phyloP scores from a whole-genome alignment of 2,329 filamentous ascomycete species.

The Trichophyton benhamiae region DNA sequence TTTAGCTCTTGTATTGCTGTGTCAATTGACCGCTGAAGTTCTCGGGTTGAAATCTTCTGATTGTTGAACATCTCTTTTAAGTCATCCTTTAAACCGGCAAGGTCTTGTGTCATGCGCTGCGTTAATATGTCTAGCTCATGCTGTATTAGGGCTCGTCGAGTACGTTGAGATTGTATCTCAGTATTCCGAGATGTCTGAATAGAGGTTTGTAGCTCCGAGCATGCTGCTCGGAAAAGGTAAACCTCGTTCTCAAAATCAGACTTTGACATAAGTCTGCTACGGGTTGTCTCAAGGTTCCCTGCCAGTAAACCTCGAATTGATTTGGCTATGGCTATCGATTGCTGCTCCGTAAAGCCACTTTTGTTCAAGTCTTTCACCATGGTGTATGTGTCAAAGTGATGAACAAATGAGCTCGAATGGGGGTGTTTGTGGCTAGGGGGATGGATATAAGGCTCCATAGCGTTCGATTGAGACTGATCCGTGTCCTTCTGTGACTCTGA shows the following conservation, averaged over 20 bases:
- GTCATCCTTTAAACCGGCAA: constrained; percentile 70
- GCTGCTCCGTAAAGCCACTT: constrained; percentile 58
- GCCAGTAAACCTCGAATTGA: constrained; percentile 66
- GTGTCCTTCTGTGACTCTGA: neutral
- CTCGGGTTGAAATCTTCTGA: constrained; percentile 78
- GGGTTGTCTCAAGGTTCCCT: constrained; percentile 68
- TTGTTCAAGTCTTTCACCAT: constrained; percentile 67
- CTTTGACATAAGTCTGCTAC: constrained; percentile 70
- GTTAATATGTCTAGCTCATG: constrained; percentile 89
- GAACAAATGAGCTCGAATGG: constrained; percentile 53
- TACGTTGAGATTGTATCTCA: constrained; percentile 67
- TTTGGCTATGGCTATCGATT: constrained; percentile 85
- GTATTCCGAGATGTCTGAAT: constrained; percentile 64
- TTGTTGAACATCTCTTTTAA: constrained; percentile 96
- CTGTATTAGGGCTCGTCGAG: constrained; percentile 73
- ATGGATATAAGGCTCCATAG: neutral
- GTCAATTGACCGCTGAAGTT: constrained; percentile 76
- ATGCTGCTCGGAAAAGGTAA: constrained; percentile 88
- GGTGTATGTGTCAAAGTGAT: constrained; percentile 92
- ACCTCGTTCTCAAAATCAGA: constrained; percentile 88
- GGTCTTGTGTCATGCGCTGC: constrained; percentile 74
- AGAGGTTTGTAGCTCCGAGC: constrained; percentile 80
- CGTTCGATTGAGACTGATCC: neutral
- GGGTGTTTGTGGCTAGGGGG: neutral
- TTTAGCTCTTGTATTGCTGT: constrained; percentile 86